Conservation (phyloP, 2,329 filamentous ascomycete genomes). For the Trichothecium roseum region DNA sequence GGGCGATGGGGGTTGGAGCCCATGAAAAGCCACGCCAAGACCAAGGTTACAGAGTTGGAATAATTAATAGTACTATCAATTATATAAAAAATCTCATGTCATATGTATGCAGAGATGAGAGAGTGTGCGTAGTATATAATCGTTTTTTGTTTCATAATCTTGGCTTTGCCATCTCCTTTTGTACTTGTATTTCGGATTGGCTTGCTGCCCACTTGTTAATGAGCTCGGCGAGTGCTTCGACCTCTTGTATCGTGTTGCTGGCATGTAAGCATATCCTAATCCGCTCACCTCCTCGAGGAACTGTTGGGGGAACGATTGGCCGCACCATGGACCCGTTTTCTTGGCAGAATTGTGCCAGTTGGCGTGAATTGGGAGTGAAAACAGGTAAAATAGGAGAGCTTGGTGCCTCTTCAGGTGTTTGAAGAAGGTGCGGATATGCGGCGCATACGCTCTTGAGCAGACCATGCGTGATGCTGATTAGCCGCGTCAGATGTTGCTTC, state of each 20-base stretch:
- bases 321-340: constrained; percentile 47
- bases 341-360: constrained; percentile 51
- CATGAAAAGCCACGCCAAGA: constrained; percentile 50
- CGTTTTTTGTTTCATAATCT: too few relatives aligned
- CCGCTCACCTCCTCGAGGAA: constrained; percentile 51
- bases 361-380: constrained; percentile 45
- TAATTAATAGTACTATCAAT: too few relatives aligned
- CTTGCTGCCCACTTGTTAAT: constrained; percentile 44
- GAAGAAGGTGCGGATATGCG: constrained; percentile 17
- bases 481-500: constrained; percentile 17
- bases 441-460: constrained; percentile 30
- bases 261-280: constrained; percentile 60
- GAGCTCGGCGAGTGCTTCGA: constrained; percentile 38
- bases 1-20: constrained; percentile 70
- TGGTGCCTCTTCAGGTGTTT: constrained; percentile 23
- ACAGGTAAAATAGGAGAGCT: constrained; percentile 56
- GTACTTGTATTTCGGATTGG: too few relatives aligned
- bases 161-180: too few relatives aligned
- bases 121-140: too few relatives aligned
- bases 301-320: constrained; percentile 58
- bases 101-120: too few relatives aligned
- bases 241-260: constrained; percentile 47
- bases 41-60: constrained; percentile 4
- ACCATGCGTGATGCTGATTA: constrained; percentile 28
- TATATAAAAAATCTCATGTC: too few relatives aligned